phyloP scores from a whole-genome alignment of 805 yeast species.

The Jamesozyma spencerorum region DNA sequence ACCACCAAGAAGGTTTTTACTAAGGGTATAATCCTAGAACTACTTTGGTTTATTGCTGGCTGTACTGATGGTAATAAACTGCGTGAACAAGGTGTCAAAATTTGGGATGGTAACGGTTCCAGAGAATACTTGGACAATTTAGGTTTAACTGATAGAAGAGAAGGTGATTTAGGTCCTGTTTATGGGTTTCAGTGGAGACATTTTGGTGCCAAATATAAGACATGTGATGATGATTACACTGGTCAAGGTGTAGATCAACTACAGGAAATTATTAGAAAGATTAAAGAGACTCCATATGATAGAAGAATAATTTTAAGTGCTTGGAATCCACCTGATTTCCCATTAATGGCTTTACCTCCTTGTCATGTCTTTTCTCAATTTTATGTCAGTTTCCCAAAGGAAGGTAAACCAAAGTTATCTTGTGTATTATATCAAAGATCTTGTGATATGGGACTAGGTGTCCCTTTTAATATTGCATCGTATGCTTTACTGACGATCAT shows the following conservation, averaged over 20 bases:
- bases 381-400: constrained; percentile 73
- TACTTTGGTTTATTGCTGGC: constrained; percentile 88
- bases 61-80: constrained; percentile 78
- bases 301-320: constrained; percentile 91
- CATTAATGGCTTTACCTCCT: constrained; percentile 94
- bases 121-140: constrained; percentile 78
- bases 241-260: constrained; percentile 90
- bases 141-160: constrained; percentile 73
- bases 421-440: constrained; percentile 92
- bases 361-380: constrained; percentile 96
- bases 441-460: constrained; percentile 99
- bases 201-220: constrained; percentile 86
- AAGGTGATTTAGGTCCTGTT: constrained; percentile 95
- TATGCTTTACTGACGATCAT: constrained; percentile 85
- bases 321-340: constrained; percentile 96
- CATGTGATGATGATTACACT: constrained; percentile 78
- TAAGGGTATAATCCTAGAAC: constrained; percentile 79
- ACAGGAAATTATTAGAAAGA: constrained; percentile 62
- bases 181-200: constrained; percentile 99
- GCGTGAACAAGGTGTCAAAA: constrained; percentile 79
- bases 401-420: constrained; percentile 57
- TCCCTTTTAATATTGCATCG: constrained; percentile 95
- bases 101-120: constrained; percentile 98
- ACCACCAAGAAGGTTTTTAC: constrained; percentile 91
- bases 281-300: constrained; percentile 86